phyloP scores from a whole-genome alignment of 1,284 basidiomycete species.

The Gomphus bonarii region DNA sequence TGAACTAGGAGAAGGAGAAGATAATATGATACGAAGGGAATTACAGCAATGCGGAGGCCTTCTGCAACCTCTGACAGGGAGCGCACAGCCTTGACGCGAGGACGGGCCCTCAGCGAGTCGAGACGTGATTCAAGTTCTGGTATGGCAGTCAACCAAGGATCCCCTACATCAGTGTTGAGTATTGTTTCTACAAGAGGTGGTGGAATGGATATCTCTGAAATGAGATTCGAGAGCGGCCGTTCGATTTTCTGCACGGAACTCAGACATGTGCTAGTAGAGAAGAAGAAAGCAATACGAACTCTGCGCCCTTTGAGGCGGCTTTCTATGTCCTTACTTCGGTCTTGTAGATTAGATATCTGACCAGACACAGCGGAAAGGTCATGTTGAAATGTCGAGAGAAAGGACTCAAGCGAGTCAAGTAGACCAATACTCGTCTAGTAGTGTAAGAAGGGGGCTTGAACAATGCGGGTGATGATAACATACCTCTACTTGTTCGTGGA shows the following conservation, averaged over 20 bases:
- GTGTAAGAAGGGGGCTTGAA: conserved; percentile 8
- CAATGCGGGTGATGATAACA: conserved; percentile 9
- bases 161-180: conserved; percentile 74
- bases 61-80: conserved; percentile 79
- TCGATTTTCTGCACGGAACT: conserved; percentile 63
- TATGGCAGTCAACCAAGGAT: conserved; percentile 77
- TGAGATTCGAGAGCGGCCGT: conserved; percentile 71
- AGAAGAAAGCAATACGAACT: conserved; percentile 33
- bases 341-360: conserved; percentile 90
- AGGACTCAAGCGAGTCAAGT: conserved; percentile 77
- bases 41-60: conserved; percentile 75
- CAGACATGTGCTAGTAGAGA: not conserved
- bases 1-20: not conserved
- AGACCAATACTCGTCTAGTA: conserved; percentile 63
- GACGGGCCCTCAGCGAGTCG: conserved; percentile 55
- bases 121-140: conserved; percentile 72
- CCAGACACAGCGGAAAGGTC: conserved; percentile 91
- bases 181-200: conserved; percentile 73
- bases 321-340: conserved; percentile 84
- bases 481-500: conserved; percentile 74
- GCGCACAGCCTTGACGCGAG: conserved; percentile 75
- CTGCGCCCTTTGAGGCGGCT: conserved; percentile 72
- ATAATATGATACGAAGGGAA: conserved; percentile 16
- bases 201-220: conserved; percentile 75
- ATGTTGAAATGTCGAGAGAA: conserved; percentile 90